Conservation (phyloP, 2,329 filamentous ascomycete species). For the Leptographium procerum region DNA sequence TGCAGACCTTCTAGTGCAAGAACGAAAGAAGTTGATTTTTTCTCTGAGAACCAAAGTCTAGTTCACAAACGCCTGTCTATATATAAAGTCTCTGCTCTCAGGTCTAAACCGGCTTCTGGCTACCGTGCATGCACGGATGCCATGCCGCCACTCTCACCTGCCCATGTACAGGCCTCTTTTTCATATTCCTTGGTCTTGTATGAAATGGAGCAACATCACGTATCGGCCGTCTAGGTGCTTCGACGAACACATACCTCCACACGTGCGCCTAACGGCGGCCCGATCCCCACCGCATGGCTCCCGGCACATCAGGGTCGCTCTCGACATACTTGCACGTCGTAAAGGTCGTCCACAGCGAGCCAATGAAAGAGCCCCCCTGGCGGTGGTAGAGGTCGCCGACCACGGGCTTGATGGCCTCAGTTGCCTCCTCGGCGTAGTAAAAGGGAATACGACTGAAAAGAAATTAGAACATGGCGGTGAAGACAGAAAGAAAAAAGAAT, state of each 20-base stretch:
- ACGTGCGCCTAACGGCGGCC: neutral
- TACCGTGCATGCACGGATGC: neutral
- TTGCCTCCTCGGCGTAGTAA: slow-evolving; percentile 16
- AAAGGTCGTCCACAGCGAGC: slow-evolving; percentile 34
- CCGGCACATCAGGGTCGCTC: slow-evolving; percentile 23
- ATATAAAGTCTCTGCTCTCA: neutral
- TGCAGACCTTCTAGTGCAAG: too few relatives aligned
- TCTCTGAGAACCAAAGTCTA: neutral
- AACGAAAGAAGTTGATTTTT: neutral
- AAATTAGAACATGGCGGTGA: neutral
- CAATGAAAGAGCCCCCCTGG: slow-evolving; percentile 43
- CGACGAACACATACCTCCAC: neutral
- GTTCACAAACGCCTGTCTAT: neutral
- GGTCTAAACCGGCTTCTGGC: neutral
- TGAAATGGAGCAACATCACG: neutral
- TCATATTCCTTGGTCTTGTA: neutral
- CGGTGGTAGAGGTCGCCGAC: slow-evolving; percentile 93
- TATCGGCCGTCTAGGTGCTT: neutral
- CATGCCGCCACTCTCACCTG: too few relatives aligned
- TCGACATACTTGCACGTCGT: slow-evolving; percentile 36
- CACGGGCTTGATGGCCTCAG: slow-evolving; percentile 48
- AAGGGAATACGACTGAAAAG: slow-evolving; percentile 68
- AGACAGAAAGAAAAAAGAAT: neutral
- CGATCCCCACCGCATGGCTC: slow-evolving; percentile 24
- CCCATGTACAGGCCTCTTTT: neutral